phyloP scores from a whole-genome alignment of 371 early-diverging fungal species.

The Mortierella sp. region DNA sequence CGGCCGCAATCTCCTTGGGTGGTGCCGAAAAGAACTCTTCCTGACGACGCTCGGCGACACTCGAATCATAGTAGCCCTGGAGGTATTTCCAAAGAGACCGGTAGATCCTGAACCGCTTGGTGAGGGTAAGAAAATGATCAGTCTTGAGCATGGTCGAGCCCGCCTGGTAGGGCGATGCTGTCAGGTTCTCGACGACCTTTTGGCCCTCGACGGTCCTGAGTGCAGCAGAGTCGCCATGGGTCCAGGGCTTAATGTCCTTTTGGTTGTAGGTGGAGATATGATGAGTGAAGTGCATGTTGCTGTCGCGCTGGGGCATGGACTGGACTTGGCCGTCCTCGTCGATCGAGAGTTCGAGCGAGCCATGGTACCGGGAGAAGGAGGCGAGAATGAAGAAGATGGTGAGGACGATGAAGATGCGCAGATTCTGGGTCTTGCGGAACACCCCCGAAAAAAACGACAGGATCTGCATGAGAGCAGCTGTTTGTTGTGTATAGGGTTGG shows the following conservation, averaged over 20 bases:
- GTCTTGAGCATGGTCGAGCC: slow-evolving; percentile 16
- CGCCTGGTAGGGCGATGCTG: slow-evolving; percentile 23
- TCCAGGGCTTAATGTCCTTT: slow-evolving; percentile 44
- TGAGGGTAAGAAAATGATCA: slow-evolving; percentile 38
- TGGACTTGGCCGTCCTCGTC: slow-evolving; percentile 53
- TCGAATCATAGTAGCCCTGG: slow-evolving; percentile 26
- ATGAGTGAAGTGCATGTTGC: slow-evolving; percentile 38
- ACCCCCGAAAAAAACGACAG: slow-evolving; percentile 10
- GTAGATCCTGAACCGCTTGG: slow-evolving; percentile 46
- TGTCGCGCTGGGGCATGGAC: slow-evolving; percentile 10
- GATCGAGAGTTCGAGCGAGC: slow-evolving; percentile 46
- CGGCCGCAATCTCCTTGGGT: slow-evolving; percentile 40
- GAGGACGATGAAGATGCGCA: slow-evolving; percentile 32
- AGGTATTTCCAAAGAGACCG: slow-evolving; percentile 36
- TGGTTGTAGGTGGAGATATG: slow-evolving; percentile 50
- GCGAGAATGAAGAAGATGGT: slow-evolving; percentile 41
- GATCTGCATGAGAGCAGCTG: slow-evolving; percentile 18
- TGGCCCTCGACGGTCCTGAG: slow-evolving; percentile 38
- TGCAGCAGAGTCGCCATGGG: slow-evolving; percentile 28
- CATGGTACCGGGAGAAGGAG: slow-evolving; percentile 51
- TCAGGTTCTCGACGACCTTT: slow-evolving; percentile 29
- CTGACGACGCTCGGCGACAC: slow-evolving; percentile 17
- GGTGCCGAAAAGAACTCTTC: slow-evolving; percentile 33
- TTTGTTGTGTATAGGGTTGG: background rate
- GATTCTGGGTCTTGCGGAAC: slow-evolving; percentile 31